Conservation (phyloP, 2,329 filamentous ascomycete genomes). For the Dryadomyces quercus-mongolicae region DNA sequence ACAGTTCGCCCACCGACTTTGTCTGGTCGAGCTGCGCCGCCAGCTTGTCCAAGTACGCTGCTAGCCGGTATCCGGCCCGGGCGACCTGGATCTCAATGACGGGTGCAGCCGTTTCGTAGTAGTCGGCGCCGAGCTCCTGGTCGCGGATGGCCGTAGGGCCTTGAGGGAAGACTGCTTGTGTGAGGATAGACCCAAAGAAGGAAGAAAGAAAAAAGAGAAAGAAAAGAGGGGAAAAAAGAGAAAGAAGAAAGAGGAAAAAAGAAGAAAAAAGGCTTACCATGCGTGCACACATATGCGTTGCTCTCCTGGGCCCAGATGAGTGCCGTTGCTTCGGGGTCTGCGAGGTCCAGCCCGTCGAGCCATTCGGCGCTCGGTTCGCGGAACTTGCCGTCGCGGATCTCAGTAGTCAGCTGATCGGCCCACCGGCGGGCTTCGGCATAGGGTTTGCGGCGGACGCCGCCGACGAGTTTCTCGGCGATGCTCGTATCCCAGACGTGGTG, state of each 20-base stretch:
- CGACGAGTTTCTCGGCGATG: constrained; percentile 53
- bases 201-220: neutral
- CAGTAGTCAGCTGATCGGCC: constrained; percentile 40
- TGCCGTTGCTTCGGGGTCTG: constrained; percentile 40
- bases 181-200: too few relatives aligned
- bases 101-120: constrained; percentile 51
- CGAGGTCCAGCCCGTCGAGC: constrained; percentile 44
- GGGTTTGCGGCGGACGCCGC: constrained; percentile 38
- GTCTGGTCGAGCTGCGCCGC: constrained; percentile 21
- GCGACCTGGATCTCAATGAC: constrained; percentile 56
- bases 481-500: constrained; percentile 64
- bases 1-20: neutral
- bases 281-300: constrained; percentile 49
- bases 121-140: constrained; percentile 45
- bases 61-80: constrained; percentile 56
- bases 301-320: constrained; percentile 52
- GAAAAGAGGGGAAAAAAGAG: neutral
- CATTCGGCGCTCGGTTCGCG: constrained; percentile 35
- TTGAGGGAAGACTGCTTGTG: constrained; percentile 42
- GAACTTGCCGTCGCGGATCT: constrained; percentile 46
- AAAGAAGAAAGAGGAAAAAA: too few relatives aligned
- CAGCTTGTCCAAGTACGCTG: constrained; percentile 54
- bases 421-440: constrained; percentile 40
- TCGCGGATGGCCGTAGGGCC: constrained; percentile 44
- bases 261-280: constrained; percentile 29